Evolutionary conservation across 352 stramenopile species (phyloP), one percentile per base, ranked within the genome.

Genomic region (Phytophthora tubulina): DNA sequence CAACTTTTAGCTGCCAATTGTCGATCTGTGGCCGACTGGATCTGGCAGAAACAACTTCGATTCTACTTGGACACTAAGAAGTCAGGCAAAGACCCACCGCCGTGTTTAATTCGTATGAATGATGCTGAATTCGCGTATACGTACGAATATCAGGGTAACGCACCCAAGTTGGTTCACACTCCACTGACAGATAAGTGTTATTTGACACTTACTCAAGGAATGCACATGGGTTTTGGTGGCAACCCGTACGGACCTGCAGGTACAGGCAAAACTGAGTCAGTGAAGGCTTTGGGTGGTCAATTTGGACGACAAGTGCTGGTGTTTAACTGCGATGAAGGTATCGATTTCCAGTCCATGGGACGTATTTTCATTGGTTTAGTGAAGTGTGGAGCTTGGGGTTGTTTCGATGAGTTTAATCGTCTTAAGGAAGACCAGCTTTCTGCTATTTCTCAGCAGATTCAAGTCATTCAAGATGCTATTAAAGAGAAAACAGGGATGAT

Each of bases 391-490:
- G 96, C 95, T 30, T 99, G 96, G 96, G 96, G 96, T n/a, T 99
- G 96, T 65, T 99, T 99, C 46, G 96, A 99, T 45, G 96, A 99
- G 67, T 99, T 99, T 62, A 99, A 99, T 75, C 91, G 96, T 1
- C 78, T 99, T 2, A 98, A 98, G 60, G 91, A 97, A 42, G 95
- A 99, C 41, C 90, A 98, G 71, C 82, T 99, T 15, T 98, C 91
- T 1, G 96, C 93, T 6, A 96, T 99, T 65, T 97, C 90, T 0
- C 93, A 98, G 78, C 96, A 99, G 76, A 98, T 99, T 62, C 93
- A 98, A 63, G 76, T 98, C 15, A 99, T 99, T 57, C 92, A 98
- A 74, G 91, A 97, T 62, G 95, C 94, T 0, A 97, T 99, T 57
- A 98, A 98, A 68, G 89, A 94, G 31, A 78, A 87, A 44, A 79